Evolutionary conservation across 116 monocot species (phyloP), one percentile per base, ranked within the genome.

Genomic region (Trichopus zeylanicus): DNA sequence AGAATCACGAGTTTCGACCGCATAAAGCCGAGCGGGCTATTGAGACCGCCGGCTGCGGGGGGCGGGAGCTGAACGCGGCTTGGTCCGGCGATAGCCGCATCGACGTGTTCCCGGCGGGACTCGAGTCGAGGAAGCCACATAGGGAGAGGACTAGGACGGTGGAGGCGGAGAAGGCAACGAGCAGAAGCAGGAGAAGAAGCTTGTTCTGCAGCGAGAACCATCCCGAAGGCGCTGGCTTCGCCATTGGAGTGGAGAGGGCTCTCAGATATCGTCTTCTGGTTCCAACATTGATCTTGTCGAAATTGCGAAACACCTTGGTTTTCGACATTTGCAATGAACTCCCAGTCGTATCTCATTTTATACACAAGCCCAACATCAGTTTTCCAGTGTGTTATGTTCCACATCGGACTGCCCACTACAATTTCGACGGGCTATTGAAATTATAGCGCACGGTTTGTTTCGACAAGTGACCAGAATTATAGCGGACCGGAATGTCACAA

Each of bases 1-100:
- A 98, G 85, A n/a, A 98, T 69, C 32, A 88, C 83, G 3, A 73
- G 32, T 70, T 82, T 91, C 59, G 75, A 81, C 34, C 74, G 71
- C 91, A 98, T 91, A 65, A 98, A 98, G 20, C 35, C 69, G 0
- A 91, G 82, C 46, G 88, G 88, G 56, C 46, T 81, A 60, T 66
- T 37, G 22, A 32, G 23, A 22, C 16, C 59, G 25, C 18, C 22
- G 23, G 37, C 37, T 12, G 46, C n/a, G n/a, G n/a, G 2, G 33
- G 37, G 46, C 29, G 26, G 6, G n/a, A 31, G 13, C 32, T 9
- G 62, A 10, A 23, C 46, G 19, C 65, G 56, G 8, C 37, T 22
- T n/a, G 7, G 6, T 1, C 53, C 10, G 3, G 7, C 13, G 7
- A 25, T 16, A 23, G 27, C 38, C 9, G 32, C 11, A 6, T 19